phyloP scores from a whole-genome alignment of 2,329 filamentous ascomycete genomes.

The Pseudocercospora vitis region DNA sequence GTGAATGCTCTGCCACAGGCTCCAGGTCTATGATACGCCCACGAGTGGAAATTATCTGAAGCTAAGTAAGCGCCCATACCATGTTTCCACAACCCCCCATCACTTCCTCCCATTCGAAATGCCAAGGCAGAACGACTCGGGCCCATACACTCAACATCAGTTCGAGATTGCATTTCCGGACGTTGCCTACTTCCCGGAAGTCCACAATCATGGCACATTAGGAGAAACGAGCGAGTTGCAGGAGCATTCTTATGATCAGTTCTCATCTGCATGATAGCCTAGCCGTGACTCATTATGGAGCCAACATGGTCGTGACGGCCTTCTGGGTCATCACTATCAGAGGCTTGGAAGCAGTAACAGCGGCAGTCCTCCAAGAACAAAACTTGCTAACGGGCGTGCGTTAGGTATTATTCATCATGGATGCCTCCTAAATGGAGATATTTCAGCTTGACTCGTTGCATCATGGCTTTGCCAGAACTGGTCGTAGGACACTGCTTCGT shows the following conservation, averaged over 20 bases:
- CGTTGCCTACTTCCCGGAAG: not conserved
- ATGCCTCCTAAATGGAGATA: too few species aligned
- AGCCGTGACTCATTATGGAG: not conserved
- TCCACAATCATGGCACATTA: not conserved
- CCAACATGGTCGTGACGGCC: not conserved
- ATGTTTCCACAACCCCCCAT: too few species aligned
- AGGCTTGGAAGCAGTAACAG: not conserved
- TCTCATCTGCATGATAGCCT: not conserved
- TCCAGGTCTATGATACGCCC: too few species aligned
- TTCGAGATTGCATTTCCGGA: not conserved
- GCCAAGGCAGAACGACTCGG: not conserved
- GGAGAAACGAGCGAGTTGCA: not conserved
- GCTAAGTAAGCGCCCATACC: too few species aligned
- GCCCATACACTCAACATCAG: not conserved
- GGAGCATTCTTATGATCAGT: not conserved
- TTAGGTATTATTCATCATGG: too few species aligned
- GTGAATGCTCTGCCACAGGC: too few species aligned
- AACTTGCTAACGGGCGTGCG: not conserved
- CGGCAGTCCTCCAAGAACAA: not conserved
- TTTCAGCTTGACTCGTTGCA: not conserved
- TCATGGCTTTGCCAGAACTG: not conserved
- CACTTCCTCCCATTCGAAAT: too few species aligned
- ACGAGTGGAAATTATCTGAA: too few species aligned
- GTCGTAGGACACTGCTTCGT: not conserved
- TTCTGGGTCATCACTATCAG: slow-evolving; percentile 1